Evolutionary conservation across 2,329 filamentous ascomycete species (phyloP), one percentile per base, ranked within the genome.

Genomic region (Lasiodiplodia sp.): DNA sequence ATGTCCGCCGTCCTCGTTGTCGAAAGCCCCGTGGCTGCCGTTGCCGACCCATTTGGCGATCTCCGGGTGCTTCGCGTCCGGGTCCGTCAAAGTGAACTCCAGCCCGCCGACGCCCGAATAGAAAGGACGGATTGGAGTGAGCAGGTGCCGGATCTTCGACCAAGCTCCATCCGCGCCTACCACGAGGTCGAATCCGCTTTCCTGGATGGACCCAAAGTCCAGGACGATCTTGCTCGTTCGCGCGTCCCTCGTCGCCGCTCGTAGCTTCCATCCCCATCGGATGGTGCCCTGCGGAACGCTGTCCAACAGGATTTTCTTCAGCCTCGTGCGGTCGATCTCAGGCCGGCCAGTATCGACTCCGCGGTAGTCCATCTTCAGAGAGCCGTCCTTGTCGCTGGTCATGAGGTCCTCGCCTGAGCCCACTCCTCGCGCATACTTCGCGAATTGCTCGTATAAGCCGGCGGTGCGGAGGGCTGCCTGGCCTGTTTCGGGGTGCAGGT

Each of bases 41-140:
- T 75, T 72, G 68, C 79, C 79, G 55, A 80, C 77, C 7, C 79
- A 71, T 16, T 73, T 69, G 69, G 76, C 73, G 0, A 78, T 66
- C 21, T 76, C 72, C 5, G 79, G 77, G 5, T 71, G 73, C 38
- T 66, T 69, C 37, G 69, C 70, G 11, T 70, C 66, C 0, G 74
- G 76, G 56, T 78, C 69, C 0, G 73, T 69, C 18, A 82, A 77
- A 8, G 65, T 69, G 67, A 79, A 72, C 3, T 70, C 69, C 57
- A 78, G 77, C 7, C 79, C 78, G 12, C 70, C 74, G 25, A 82
- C 70, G 5, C 81, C 81, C 12, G 76, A 75, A 57, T 81, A 81
- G 68, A 73, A 76, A 1, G 80, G 80, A 56, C 73, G n/a, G 72
- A 73, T 8, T 68, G 66, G 12, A 76, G 55, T 23, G 69, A 38